Evolutionary conservation across 139 green algal species (phyloP), one percentile per base, ranked within the genome.

Genomic region (Chlorella sp.): DNA sequence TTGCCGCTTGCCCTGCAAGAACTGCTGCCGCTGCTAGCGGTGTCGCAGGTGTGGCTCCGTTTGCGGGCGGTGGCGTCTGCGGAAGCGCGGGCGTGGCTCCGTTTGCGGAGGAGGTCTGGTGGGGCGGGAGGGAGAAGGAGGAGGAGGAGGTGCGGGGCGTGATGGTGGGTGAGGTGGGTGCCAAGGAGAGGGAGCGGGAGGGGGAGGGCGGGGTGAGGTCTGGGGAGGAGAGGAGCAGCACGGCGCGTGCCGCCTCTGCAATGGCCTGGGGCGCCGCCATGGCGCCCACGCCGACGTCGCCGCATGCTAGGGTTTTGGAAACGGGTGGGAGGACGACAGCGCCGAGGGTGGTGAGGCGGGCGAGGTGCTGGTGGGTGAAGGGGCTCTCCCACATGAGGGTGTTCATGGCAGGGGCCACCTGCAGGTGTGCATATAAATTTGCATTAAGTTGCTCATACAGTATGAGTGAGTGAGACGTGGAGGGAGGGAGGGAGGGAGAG

Each of bases 351-450:
- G 31, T 6, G 6, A 95, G 73, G 3, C 55, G 69, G 2, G 31
- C 49, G 27, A 98, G 69, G 62, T 99, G 95, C 10, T 84, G 67
- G 0, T 24, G 63, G 1, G 95, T 98, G 74, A 97, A 90, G 20
- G 89, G 88, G 70, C 73, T 88, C 3, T 90, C 77, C 94, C 94
- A 99, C 95, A 99, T 99, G 60, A 87, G 77, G 0, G 95, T 99
- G 87, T 99, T 99, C 95, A 99, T 99, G 31, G 95, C 95, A 35
- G 95, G 94, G 0, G 93, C 90, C 14, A 96, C 80, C 78, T 97
- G 74, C 36, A 92, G 42, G 22, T n/a, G n/a, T n/a, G n/a, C n/a
- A 20, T 29, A 65, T 65, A 33, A 29, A 65, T 31, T 31, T 24
- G 59, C 59, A 65, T 65, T 31, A 33, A 2, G 5, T 55, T 5